phyloP scores from a whole-genome alignment of 129 eudicot species.

The Flaveria bidentis region DNA sequence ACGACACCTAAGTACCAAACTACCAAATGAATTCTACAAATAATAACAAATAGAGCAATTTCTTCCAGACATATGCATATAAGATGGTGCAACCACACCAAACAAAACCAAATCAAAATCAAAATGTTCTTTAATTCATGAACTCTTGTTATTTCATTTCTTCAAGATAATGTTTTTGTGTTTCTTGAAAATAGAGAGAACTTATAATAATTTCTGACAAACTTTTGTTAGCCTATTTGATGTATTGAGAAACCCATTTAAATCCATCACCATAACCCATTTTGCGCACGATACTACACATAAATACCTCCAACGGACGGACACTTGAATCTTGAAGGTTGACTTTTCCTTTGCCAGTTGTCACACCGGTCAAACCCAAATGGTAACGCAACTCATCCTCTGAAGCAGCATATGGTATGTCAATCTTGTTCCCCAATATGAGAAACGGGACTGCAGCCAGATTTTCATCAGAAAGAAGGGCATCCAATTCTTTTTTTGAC shows the following conservation, averaged over 20 bases:
- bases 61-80: constrained; percentile 1
- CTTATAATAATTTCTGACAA: neutral
- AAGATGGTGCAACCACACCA: constrained; percentile 2
- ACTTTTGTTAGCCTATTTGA: neutral
- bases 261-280: constrained; percentile 32
- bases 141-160: constrained; percentile 10
- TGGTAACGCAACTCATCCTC: constrained; percentile 19
- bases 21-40: constrained; percentile 2
- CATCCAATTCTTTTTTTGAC: constrained; percentile 21
- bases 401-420: constrained; percentile 24
- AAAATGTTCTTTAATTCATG: neutral
- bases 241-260: constrained; percentile 28
- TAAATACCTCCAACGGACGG: constrained; percentile 27
- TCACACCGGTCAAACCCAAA: constrained; percentile 23
- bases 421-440: constrained; percentile 21
- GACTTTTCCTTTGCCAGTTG: constrained; percentile 26
- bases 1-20: constrained; percentile 5
- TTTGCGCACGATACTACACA: constrained; percentile 26
- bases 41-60: neutral
- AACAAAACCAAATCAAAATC: constrained; percentile 11
- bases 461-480: constrained; percentile 19
- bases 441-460: constrained; percentile 26
- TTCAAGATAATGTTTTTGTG: neutral
- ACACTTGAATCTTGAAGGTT: constrained; percentile 28
- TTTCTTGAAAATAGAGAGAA: constrained; percentile 3